Evolutionary conservation across 2,329 filamentous ascomycete genomes (phyloP), one percentile per base, ranked within the genome.

Genomic region (Neonectria coccinea): DNA sequence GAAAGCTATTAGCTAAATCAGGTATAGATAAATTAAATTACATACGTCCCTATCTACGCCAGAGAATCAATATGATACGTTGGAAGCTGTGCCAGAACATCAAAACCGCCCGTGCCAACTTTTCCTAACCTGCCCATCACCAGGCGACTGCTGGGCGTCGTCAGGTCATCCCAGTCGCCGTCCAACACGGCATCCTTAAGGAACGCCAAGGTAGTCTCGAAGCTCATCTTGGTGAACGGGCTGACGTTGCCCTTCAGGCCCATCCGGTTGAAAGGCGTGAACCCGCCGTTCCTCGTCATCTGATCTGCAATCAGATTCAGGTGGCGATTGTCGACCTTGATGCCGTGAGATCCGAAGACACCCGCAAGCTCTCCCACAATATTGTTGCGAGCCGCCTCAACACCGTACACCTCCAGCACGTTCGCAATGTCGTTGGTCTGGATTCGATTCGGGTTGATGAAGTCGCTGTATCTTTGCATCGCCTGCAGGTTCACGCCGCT

Each of bases 181-280:
- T 97, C 93, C 62, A 97, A 83, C 27, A 97, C 91, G 1, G 96
- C 94, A 76, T 98, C 96, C 79, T 92, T 94, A 74, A 99, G 85
- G 84, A 97, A 97, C 1, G 92, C 91, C 42, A 98, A 87, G 2
- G 96, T 99, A 4, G 96, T 99, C 86, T 99, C 96, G 82, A 98
- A 99, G 79, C 93, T 97, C 95, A 98, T 98, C 86, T 98, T 98
- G 81, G 96, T 95, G 73, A 99, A 95, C 0, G 96, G 94, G 70
- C 91, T 94, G 29, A 95, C 91, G 74, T 93, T 94, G 69, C 92
- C 90, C 76, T 89, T 90, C 65, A 99, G 84, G 1, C 95, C 96
- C 76, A 92, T 97, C 53, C 96, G 91, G 80, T 93, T 97, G 82
- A 99, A 99, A 1, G 96, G 91, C 52, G 90, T 92, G 82, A 97